Evolutionary conservation across 192 early-diverging fungal species (phyloP), one percentile per base, ranked within the genome.

Genomic region (Blastocladiella britannica): DNA sequence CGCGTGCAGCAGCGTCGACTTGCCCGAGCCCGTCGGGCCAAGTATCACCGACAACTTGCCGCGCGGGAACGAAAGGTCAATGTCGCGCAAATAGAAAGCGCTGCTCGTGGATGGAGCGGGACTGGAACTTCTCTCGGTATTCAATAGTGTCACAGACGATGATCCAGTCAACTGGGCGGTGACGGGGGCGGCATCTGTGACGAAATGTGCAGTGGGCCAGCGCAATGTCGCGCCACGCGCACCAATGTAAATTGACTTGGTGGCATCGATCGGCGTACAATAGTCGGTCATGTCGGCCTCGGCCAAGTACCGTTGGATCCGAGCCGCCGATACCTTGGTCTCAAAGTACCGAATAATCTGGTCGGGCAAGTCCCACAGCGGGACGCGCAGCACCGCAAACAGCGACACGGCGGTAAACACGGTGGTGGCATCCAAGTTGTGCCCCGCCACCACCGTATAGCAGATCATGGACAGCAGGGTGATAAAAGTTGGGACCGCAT

Each of bases 1-100:
- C 53, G 87, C 84, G 20, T 80, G 56, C 9, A 93, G 64, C 53
- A 97, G 60, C 7, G 82, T 82, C 7, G 83, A 82, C 66, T 97
- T 97, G 52, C 94, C 94, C n/a, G 78, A 72, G 0, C 89, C 94
- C 15, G 91, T 93, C 25, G 86, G 74, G 5, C 93, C 93, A 27
- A 79, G 79, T 28, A 94, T 63, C 15, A 92, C 73, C 26, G 83
- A 82, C 7, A 91, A 73, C 52, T 83, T 79, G 31, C 78, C 78
- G 9, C 61, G 37, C 4, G 84, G 82, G 66, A 95, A 85, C 4
- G 62, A 64, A 51, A 87, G 58, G 57, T 76, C 73, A 5, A 91
- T 57, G 56, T 86, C 72, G 31, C 58, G 65, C 15, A 89, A 73
- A 23, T 69, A 58, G 53, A 87, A 87, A 22, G 60, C 62, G 28